Percentiles rank a stretch among this genome's conserved stretches.
Conservation (phyloP, 306 rosid species). For the Canavalia gladiata region DNA sequence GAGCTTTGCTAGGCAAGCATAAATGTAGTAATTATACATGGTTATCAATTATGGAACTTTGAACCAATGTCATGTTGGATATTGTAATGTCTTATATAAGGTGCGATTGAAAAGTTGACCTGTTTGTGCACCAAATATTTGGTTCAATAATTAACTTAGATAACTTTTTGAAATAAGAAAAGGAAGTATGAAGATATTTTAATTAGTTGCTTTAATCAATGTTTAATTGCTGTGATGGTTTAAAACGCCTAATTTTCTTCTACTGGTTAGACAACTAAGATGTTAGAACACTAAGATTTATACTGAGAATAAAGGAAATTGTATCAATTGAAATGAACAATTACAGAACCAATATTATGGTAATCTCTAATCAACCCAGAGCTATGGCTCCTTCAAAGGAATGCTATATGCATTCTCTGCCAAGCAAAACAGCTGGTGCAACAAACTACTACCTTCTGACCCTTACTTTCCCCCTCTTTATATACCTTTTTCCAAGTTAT, state of each 20-base stretch:
- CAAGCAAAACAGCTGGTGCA: no score
- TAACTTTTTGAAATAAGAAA: background rate
- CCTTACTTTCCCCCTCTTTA: no score
- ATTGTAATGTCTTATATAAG: constrained; percentile 2
- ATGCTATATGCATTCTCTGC: no score
- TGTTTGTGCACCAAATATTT: constrained; percentile 13
- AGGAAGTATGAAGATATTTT: background rate
- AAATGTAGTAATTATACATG: background rate
- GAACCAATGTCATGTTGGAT: constrained; percentile 37
- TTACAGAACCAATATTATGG: no score
- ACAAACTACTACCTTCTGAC: no score
- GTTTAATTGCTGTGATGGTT: background rate
- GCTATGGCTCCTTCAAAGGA: no score
- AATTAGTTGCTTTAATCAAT: constrained; percentile 15
- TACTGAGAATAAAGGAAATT: no score
- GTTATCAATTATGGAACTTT: background rate
- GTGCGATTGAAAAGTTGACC: background rate
- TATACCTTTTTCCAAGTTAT: no score
- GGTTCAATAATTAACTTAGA: constrained; percentile 5
- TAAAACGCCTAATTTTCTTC: background rate
- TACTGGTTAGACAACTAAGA: background rate
- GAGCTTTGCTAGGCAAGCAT: constrained; percentile 11
- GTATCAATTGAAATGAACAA: no score
- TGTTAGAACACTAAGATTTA: no score
- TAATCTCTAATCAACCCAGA: no score